Evolutionary conservation across 805 yeast genomes (phyloP).

Genomic region (Kodamaea laetipori): DNA sequence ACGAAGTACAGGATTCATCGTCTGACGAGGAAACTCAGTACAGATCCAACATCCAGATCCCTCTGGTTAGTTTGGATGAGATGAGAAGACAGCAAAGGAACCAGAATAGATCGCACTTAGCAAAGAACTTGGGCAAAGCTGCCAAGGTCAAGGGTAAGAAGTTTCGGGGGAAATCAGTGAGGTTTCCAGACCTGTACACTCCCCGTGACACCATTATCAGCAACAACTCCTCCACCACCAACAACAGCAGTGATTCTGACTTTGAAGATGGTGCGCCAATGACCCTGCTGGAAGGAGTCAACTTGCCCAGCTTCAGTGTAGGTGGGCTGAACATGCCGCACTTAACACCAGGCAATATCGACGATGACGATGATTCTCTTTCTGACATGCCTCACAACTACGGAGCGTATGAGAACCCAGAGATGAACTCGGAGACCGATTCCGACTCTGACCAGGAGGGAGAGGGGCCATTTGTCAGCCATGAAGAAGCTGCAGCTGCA

Average conservation of each 20-base stretch:
- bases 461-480: not conserved
- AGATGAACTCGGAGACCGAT: constrained; percentile 5
- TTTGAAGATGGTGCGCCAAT: constrained; percentile 5
- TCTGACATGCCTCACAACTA: constrained; percentile 15
- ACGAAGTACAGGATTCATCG: constrained; percentile 14
- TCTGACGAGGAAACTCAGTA: constrained; percentile 35
- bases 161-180: constrained; percentile 26
- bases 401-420: constrained; percentile 1
- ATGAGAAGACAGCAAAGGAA: constrained; percentile 20
- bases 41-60: constrained; percentile 33
- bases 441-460: constrained; percentile 4
- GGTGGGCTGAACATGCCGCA: constrained; percentile 1
- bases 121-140: constrained; percentile 16
- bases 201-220: constrained; percentile 32
- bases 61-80: constrained; percentile 26
- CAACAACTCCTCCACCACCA: constrained; percentile 27
- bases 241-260: constrained; percentile 25
- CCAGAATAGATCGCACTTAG: constrained; percentile 23
- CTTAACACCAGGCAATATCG: constrained; percentile 11
- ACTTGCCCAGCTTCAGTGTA: constrained; percentile 25
- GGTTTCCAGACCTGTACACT: constrained; percentile 31
- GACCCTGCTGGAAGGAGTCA: constrained; percentile 4
- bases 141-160: constrained; percentile 23
- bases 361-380: constrained; percentile 16
- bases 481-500: not conserved